phyloP scores from a whole-genome alignment of 2,329 filamentous ascomycete species.

The Domatiomyces globalis region DNA sequence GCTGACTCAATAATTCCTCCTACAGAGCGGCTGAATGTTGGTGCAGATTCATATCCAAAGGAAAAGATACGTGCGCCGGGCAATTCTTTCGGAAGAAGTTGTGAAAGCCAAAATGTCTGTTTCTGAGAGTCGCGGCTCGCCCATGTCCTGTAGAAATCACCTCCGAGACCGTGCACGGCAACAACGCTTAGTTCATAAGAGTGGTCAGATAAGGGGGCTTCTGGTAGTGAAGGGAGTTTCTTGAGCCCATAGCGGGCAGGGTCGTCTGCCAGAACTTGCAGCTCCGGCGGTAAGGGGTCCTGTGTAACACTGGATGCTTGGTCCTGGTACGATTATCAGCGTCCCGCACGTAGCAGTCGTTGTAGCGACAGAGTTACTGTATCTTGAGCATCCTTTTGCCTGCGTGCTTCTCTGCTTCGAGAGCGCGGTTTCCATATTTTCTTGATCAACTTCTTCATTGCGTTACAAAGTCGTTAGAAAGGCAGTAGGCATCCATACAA shows the following conservation, averaged over 20 bases:
- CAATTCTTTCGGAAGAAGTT: slow-evolving; percentile 8
- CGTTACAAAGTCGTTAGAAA: background rate
- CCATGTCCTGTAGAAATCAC: slow-evolving; percentile 8
- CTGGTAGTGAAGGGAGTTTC: slow-evolving; percentile 2
- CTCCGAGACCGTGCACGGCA: slow-evolving; percentile 9
- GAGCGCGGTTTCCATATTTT: slow-evolving; percentile 1
- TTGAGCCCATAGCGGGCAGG: slow-evolving; percentile 2
- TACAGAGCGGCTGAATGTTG: slow-evolving; percentile 4
- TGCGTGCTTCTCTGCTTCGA: background rate
- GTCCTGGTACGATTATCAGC: slow-evolving; percentile 2
- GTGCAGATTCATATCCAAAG: slow-evolving; percentile 5
- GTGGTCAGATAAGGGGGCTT: background rate
- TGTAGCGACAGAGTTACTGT: slow-evolving; percentile 1
- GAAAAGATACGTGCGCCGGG: slow-evolving; percentile 1
- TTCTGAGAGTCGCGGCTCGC: slow-evolving; percentile 3
- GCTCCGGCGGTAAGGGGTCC: slow-evolving; percentile 1
- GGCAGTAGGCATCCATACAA: no score
- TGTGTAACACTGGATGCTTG: slow-evolving; percentile 1
- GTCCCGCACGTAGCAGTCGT: background rate
- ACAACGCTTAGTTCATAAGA: slow-evolving; percentile 4
- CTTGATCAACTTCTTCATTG: slow-evolving; percentile 3
- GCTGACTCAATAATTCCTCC: slow-evolving; percentile 4
- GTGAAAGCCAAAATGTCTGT: slow-evolving; percentile 7
- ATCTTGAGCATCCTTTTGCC: background rate
- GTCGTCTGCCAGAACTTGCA: slow-evolving; percentile 3